Base-by-base conservation (phyloP, 441 rosid genomes). In the Euphorbia schlechtendalii region DNA sequence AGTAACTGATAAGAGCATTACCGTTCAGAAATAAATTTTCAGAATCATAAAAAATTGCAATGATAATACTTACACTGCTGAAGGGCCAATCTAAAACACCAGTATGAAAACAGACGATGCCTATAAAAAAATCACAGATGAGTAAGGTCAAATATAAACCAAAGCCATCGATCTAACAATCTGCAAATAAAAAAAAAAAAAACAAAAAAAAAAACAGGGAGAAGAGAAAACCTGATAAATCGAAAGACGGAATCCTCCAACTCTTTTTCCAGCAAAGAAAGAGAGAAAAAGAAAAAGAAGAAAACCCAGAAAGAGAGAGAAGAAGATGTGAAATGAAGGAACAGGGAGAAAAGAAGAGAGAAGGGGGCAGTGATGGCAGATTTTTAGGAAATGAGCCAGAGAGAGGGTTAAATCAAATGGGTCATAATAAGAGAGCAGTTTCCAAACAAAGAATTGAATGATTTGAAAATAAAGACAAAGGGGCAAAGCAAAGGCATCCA, bases 321-420 rank as follows among this genome's bases (percentile, higher is more conserved):
- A 36, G 56, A 25, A 69, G 60, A 56, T 46, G 69, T 45, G 38
- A 27, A 54, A 53, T 62, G 53, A 4, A 13, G 27, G 11, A 8
- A 61, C 10, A 49, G 5, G 36, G 63, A 59, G 69, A 71, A 18
- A 64, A 63, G 67, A 69, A 73, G 65, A 70, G 69, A 74, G 72
- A n/a, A n/a, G n/a, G n/a, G 74, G 76, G 72, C 73, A 77, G 72
- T 68, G 72, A 71, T 73, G 68, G 64, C 46, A 52, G 73, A 84
- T n/a, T n/a, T 73, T 82, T 82, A 80, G 82, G 73, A 80, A 77
- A 76, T 68, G 73, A 77, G 80, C 79, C 81, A 63, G 15, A 43
- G 27, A n/a, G n/a, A n/a, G n/a, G n/a, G n/a, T n/a, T n/a, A n/a
- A n/a, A n/a, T n/a, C n/a, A n/a, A n/a, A n/a, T n/a, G n/a, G n/a